Base-by-base conservation (phyloP, 108 stramenopile species). In the Aurantiochytrium sp. region DNA sequence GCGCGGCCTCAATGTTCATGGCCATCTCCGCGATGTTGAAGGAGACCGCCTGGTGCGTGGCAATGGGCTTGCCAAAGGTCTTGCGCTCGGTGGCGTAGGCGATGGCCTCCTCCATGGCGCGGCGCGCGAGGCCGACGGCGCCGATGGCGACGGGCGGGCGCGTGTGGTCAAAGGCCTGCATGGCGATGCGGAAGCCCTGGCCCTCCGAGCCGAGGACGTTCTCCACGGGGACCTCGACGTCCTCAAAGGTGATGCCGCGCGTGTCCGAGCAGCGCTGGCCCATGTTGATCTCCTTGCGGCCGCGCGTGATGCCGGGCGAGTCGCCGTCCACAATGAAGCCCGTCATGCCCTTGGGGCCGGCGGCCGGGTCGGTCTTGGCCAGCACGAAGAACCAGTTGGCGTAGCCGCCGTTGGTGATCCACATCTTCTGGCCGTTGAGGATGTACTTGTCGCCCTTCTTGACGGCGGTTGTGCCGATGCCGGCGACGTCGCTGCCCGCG, bases 21-120 rank as follows among this genome's bases (percentile, higher is more conserved):
- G 88, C 87, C 90, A 90, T 89, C 31, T 90, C 90, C 22, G 90
- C 90, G 59, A 90, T 41, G 69, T 27, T 90, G 54, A 90, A 90
- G 22, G 88, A 22, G 8, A 90, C 55, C 4, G 90, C 54, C 88
- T 88, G 90, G 86, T 90, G 88, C 50, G 17, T 5, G 24, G 86
- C 68, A 88, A 88, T 88, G 34, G 88, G 81, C 55, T 53, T 48
- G 53, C 90, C 90, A 21, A 90, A 41, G 86, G 88, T 87, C 86
- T 90, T 90, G 37, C 90, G 81, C 89, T 90, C 88, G 27, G 17
- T 17, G 55, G 68, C 31, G 86, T 88, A 90, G 48, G 34, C 42
- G 31, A 90, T 50, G 37, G 90, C 88, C 50, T 88, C 88, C 17
- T 90, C 88, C 86, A 89, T 55, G 12, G 90, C 90, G 65, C 88